Evolutionary conservation across 208 protist genomes (phyloP), one percentile per base, ranked within the genome.

Genomic region (Phytomonas serpens): DNA sequence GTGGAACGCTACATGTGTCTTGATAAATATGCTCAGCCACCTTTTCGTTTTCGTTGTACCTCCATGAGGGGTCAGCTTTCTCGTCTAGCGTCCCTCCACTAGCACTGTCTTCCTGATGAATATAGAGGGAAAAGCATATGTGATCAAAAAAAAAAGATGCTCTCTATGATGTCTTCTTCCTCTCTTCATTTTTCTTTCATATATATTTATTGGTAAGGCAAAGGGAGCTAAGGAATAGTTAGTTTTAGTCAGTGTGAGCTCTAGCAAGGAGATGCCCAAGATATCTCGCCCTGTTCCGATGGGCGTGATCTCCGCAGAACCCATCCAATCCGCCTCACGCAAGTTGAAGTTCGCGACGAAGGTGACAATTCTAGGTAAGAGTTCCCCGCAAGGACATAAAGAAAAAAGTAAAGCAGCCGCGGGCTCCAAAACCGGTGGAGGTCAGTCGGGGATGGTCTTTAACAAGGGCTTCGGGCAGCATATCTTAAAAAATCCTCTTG

Each of bases 391-490:
- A 42, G 76, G 68, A 9, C 73, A 74, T 66, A 69, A 71, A 32
- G 51, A 66, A 13, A 70, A 76, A 32, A 83, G 84, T 66, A 87
- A 83, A 37, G 76, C 47, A 0, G 78, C 51, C 30, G 63, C 62
- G 29, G 87, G 83, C 38, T 34, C 79, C 38, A 93, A 89, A 74
- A 93, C 84, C 4, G 90, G 88, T 61, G 88, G 88, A 7, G 79
- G 83, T 23, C 91, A 93, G 80, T 93, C 87, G 36, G 94, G 94
- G 66, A 97, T 98, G 78, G 87, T 96, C 62, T 97, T 97, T 73
- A 95, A 99, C 82, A 99, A 99, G 74, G 87, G 88, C 33, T 97
- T 97, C 70, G 99, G 99, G 68, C 98, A 99, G 85, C 98, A 99
- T 78, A 97, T 99, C 70, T 80, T 99, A 9, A 99, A 99, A 77